phyloP scores from a whole-genome alignment of 371 early-diverging fungal species.

The Dichotomocladium elegans region DNA sequence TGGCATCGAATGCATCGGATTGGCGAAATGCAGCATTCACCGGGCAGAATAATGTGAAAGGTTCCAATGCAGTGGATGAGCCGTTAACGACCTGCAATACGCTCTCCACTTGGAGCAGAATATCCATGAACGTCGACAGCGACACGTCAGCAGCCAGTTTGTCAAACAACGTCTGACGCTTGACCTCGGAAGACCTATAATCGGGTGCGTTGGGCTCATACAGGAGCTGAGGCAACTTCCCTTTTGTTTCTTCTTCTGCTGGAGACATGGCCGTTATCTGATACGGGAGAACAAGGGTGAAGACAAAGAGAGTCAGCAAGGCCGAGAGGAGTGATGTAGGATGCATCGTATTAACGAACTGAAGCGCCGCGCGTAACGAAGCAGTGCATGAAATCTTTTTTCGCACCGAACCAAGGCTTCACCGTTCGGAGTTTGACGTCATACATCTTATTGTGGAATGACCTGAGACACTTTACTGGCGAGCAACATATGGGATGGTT shows the following conservation, averaged over 20 bases:
- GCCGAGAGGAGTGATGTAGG: no score
- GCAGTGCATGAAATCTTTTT: neutral
- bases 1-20: constrained; percentile 10
- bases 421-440: constrained; percentile 10
- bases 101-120: constrained; percentile 31
- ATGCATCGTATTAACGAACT: no score
- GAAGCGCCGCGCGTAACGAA: no score
- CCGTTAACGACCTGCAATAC: constrained; percentile 29
- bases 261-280: constrained; percentile 1
- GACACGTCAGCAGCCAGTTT: constrained; percentile 39
- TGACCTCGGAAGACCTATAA: constrained; percentile 15
- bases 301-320: no score
- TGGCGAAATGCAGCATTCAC: constrained; percentile 35
- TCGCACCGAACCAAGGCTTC: neutral
- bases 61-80: constrained; percentile 13
- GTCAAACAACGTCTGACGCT: constrained; percentile 40
- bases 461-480: constrained; percentile 7
- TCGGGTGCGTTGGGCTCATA: constrained; percentile 39
- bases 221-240: constrained; percentile 11
- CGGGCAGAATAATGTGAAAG: constrained; percentile 39
- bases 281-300: neutral
- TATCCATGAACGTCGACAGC: constrained; percentile 42
- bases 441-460: neutral
- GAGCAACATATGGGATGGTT: constrained; percentile 2
- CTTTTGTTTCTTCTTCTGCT: neutral